Evolutionary conservation across 2,329 filamentous ascomycete species (phyloP).

Genomic region (Colletotrichum sojae): DNA sequence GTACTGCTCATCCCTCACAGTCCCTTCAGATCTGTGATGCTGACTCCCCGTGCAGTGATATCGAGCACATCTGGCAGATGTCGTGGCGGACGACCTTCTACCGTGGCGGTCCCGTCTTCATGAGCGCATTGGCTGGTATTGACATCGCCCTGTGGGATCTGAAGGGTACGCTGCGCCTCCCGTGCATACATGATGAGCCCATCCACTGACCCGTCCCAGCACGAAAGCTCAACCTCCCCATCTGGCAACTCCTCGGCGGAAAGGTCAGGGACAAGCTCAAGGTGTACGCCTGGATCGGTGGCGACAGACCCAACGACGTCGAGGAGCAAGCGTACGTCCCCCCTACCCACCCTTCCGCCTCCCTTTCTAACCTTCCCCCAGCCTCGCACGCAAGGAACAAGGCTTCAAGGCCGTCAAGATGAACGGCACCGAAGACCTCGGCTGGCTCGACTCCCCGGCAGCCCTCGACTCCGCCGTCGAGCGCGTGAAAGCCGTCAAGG

Average conservation of each 20-base stretch:
- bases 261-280: constrained; percentile 79
- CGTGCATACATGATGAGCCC: too few relatives aligned
- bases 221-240: constrained; percentile 70
- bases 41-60: constrained; percentile 66
- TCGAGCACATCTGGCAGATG: constrained; percentile 85
- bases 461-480: constrained; percentile 75
- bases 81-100: constrained; percentile 82
- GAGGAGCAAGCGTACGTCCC: constrained; percentile 69
- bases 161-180: constrained; percentile 61
- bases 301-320: constrained; percentile 78
- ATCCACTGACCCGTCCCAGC: constrained; percentile 48
- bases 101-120: constrained; percentile 83
- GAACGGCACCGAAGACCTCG: constrained; percentile 83
- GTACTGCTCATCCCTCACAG: constrained; percentile 30
- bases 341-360: neutral
- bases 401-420: constrained; percentile 81
- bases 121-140: constrained; percentile 83
- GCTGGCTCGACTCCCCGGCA: constrained; percentile 81
- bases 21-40: fast-evolving
- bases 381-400: constrained; percentile 69
- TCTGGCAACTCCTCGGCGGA: constrained; percentile 82
- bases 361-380: constrained; percentile 44
- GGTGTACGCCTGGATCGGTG: constrained; percentile 86
- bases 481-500: constrained; percentile 77
- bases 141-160: constrained; percentile 88